Conservation (phyloP, 345 rosid species). For the Eucalyptus grandis region DNA sequence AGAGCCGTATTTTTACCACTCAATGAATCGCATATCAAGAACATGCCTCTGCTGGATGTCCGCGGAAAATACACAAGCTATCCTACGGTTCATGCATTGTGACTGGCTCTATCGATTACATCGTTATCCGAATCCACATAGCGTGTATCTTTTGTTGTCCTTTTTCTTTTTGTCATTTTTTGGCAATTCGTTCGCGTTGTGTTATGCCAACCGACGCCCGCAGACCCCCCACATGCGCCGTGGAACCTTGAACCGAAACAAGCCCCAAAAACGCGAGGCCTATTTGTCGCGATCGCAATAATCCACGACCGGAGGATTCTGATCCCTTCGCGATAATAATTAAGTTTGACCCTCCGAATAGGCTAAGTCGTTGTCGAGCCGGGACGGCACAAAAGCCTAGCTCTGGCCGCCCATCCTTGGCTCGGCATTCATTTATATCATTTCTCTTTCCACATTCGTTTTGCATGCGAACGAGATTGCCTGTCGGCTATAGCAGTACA, state of each 20-base stretch:
- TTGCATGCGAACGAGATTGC: background rate
- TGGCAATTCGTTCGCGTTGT: background rate
- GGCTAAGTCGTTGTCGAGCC: background rate
- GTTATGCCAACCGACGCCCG: background rate
- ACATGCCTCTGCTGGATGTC: background rate
- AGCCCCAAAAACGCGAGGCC: background rate
- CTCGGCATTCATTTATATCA: background rate
- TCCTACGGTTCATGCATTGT: background rate
- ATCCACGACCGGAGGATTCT: background rate
- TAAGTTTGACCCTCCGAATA: background rate
- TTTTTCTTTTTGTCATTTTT: background rate
- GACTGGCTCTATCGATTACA: background rate
- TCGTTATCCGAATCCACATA: background rate
- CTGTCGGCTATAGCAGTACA: background rate
- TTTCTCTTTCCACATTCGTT: background rate
- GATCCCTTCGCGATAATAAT: background rate
- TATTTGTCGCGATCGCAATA: background rate
- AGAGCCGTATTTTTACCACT: too few species aligned
- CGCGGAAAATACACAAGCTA: background rate
- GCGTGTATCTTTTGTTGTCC: background rate
- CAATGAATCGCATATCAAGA: accelerated
- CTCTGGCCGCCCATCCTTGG: background rate
- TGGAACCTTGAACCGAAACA: background rate
- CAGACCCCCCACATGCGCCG: background rate
- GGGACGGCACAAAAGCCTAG: background rate